Base-by-base conservation (phyloP, 768 basidiomycete genomes). In the Fomitopsis pulvina region DNA sequence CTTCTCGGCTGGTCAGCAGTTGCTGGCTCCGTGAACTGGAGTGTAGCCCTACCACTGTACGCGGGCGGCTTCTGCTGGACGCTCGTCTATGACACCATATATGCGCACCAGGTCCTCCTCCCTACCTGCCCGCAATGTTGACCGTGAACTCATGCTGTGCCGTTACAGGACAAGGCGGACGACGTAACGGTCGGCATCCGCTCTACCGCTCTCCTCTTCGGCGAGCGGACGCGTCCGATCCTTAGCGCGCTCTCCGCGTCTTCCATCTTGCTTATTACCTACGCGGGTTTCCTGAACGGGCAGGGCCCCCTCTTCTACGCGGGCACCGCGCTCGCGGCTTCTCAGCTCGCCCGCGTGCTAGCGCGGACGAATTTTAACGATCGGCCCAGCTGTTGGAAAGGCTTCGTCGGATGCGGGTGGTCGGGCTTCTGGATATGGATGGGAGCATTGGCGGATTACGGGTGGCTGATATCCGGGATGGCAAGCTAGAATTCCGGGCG, bases 1-100 rank as follows among this genome's bases (percentile, higher is more conserved):
- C 68, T 99, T 1, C 80, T 98, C 16, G 96, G 96, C 21, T 97
- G 94, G 88, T 94, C 96, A 2, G 94, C 96, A 2, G 83, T 98
- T 3, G 80, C 86, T 1, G 92, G 90, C 1, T 59, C 74, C 1
- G 82, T 85, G 2, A 73, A 95, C 61, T 95, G 92, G 93, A 63
- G 63, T 10, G 79, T 94, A 37, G 90, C 87, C 38, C 67, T 88
- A 8, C 92, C 96, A 2, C 76, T 99, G 11, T 98, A 97, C 61
- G 83, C 85, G 1, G 92, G 94, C 7, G 89, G 91, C 21, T 69
- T 93, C 24, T 81, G 82, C 59, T 98, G 94, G 93, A 94, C 94
- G 43, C 77, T 99, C 39, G 89, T 96, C 1, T 99, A 98, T 63
- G 96, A 99, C 59, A 95, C 86, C 43, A 92, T 98, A 57, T 98